Base-by-base conservation (phyloP, 306 rosid species). In the Prunus salicina region DNA sequence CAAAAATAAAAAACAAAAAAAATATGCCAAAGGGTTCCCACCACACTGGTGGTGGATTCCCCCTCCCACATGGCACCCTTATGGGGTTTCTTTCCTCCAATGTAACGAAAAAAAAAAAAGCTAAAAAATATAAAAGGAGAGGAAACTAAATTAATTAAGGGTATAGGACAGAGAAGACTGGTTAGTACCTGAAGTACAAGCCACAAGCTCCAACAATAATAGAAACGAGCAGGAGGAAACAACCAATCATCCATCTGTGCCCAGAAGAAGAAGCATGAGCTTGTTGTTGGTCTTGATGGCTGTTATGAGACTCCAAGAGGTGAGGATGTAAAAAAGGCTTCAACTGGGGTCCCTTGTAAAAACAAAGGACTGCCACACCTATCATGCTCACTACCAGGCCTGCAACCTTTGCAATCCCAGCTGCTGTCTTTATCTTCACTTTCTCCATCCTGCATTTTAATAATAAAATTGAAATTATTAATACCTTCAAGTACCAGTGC, bases 291-390 rank as follows among this genome's bases (percentile, higher is more conserved):
- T 79, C 67, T 66, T 62, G 73, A 63, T 34, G 41, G 41, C 9
- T 25, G 28, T 27, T 18, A 58, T 75, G 82, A 80, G 64, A 19
- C 65, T 77, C 64, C 19, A 81, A 52, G 20, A 63, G 58, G 47
- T 50, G 73, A 71, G 56, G 78, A 41, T 74, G 66, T 76, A 66
- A 80, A 6, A 45, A 19, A 38, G 78, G 84, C 14, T 80, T 78
- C 67, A 86, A 72, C 1, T 84, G 79, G 2, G 89, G 91, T 49
- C 95, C 95, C 64, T 77, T 79, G 83, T 89, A 91, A 64, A 88
- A 78, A n/a, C 89, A 83, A 22, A 91, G 84, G 47, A 77, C 84
- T 11, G 76, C 81, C 20, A 86, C 93, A 19, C 96, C 97, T 12
- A 43, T 78, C 56, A 88, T 32, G 86, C 91, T 85, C 61, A 84